phyloP scores from a whole-genome alignment of 75 land plant genomes.

The Larix kaempferi region DNA sequence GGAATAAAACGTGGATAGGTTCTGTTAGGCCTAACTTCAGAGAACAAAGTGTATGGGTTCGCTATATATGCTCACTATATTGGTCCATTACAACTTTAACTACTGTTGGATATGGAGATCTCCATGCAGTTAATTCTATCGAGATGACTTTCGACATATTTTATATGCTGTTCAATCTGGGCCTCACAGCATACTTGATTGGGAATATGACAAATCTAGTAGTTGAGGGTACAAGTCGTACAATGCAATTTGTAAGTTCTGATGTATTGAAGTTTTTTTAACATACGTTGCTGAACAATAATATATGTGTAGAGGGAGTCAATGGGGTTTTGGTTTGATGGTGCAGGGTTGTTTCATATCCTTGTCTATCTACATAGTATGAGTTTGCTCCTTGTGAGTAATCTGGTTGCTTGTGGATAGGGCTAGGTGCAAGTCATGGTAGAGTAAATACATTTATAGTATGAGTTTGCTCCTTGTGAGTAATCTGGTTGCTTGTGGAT shows the following conservation, averaged over 20 bases:
- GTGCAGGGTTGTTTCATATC: too few relatives aligned
- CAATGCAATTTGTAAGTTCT: constrained; percentile 36
- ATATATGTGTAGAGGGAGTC: too few relatives aligned
- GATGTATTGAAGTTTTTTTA: too few relatives aligned
- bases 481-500: too few relatives aligned
- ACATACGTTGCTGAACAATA: too few relatives aligned
- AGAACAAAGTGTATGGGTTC: constrained; percentile 39
- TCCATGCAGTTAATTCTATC: constrained; percentile 51
- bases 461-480: too few relatives aligned
- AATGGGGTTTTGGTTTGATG: too few relatives aligned
- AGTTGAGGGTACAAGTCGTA: constrained; percentile 46
- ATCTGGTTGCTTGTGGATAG: too few relatives aligned
- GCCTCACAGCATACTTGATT: constrained; percentile 74
- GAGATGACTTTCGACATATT: constrained; percentile 48
- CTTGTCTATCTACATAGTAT: too few relatives aligned
- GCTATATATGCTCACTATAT: constrained; percentile 55
- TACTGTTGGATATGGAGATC: constrained; percentile 74
- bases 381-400: too few relatives aligned
- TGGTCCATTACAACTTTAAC: constrained; percentile 67
- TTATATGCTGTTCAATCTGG: constrained; percentile 75
- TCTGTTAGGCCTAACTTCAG: not conserved
- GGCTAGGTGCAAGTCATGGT: too few relatives aligned
- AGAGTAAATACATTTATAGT: too few relatives aligned
- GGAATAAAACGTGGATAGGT: constrained; percentile 55
- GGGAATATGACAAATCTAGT: constrained; percentile 90